phyloP scores from a whole-genome alignment of 768 basidiomycete species.

The Leccinum longicurvipes region DNA sequence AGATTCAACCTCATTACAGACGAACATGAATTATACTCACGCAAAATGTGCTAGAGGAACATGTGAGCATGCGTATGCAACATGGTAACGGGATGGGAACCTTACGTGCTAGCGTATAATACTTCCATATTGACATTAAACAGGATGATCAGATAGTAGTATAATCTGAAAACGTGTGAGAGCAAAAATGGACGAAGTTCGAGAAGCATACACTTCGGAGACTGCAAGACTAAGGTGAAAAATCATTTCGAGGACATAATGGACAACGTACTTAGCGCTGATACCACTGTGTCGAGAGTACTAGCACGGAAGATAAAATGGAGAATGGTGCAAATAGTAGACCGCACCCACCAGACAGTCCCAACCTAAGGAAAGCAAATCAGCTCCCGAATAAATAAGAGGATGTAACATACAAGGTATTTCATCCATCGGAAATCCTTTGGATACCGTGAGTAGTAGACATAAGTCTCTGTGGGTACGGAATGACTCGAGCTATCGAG shows the following conservation, averaged over 20 bases:
- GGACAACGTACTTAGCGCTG: slow-evolving; percentile 24
- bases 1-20: not conserved
- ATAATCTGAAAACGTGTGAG: slow-evolving; percentile 22
- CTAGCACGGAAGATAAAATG: slow-evolving; percentile 6
- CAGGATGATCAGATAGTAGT: slow-evolving; percentile 26
- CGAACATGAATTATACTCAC: slow-evolving; percentile 18
- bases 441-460: slow-evolving; percentile 29
- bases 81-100: not conserved
- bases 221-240: slow-evolving; percentile 16
- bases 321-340: not conserved
- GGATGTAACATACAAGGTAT: slow-evolving; percentile 16
- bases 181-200: not conserved
- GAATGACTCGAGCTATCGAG: not conserved
- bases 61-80: not conserved
- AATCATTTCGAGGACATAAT: not conserved
- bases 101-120: slow-evolving; percentile 28
- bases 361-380: slow-evolving; percentile 16
- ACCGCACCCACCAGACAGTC: slow-evolving; percentile 15
- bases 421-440: slow-evolving; percentile 17
- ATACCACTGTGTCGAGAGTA: slow-evolving; percentile 21
- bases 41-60: slow-evolving; percentile 25
- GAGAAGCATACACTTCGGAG: slow-evolving; percentile 23
- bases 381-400: not conserved
- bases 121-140: slow-evolving; percentile 22
- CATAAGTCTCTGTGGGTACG: slow-evolving; percentile 21